phyloP scores from a whole-genome alignment of 139 green algal species.

The Coelastrella sp. region DNA sequence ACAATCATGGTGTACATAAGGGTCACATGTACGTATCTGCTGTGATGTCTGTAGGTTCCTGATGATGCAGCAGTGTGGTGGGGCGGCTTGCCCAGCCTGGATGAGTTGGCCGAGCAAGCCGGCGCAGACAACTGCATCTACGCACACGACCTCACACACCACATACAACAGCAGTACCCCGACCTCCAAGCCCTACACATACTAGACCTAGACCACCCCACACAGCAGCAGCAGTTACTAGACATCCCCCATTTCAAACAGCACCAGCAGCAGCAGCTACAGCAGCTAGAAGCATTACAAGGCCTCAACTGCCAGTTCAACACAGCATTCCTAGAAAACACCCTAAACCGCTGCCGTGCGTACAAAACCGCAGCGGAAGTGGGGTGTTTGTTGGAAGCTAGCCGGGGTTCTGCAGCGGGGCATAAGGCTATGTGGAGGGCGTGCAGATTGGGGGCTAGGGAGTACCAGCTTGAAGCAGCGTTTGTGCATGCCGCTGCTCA shows the following conservation, averaged over 20 bases:
- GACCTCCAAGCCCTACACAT: conserved; percentile 1
- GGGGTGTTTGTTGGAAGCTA: conserved; percentile 27
- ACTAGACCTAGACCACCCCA: background rate
- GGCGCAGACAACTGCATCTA: conserved; percentile 46
- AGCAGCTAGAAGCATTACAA: conserved; percentile 17
- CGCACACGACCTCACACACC: conserved; percentile 1
- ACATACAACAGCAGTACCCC: conserved; percentile 6
- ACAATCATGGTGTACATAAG: too few species aligned
- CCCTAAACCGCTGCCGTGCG: conserved; percentile 14
- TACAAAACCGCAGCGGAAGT: conserved; percentile 43
- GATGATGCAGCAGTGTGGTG: conserved; percentile 43
- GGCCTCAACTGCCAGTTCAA: background rate
- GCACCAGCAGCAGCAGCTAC: conserved; percentile 16
- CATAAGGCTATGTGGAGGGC: conserved; percentile 32
- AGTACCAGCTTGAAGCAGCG: conserved; percentile 82
- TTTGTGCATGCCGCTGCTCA: conserved; percentile 58
- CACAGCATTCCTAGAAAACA: background rate
- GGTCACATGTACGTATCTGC: too few species aligned
- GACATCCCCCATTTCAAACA: background rate
- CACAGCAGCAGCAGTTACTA: conserved; percentile 21
- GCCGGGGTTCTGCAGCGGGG: background rate
- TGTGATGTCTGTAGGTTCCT: background rate
- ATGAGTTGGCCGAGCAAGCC: conserved; percentile 27
- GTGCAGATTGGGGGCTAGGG: conserved; percentile 62
- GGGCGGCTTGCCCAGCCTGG: conserved; percentile 18